Conservation (phyloP, 768 basidiomycete species). For the Mycena haematopus region DNA sequence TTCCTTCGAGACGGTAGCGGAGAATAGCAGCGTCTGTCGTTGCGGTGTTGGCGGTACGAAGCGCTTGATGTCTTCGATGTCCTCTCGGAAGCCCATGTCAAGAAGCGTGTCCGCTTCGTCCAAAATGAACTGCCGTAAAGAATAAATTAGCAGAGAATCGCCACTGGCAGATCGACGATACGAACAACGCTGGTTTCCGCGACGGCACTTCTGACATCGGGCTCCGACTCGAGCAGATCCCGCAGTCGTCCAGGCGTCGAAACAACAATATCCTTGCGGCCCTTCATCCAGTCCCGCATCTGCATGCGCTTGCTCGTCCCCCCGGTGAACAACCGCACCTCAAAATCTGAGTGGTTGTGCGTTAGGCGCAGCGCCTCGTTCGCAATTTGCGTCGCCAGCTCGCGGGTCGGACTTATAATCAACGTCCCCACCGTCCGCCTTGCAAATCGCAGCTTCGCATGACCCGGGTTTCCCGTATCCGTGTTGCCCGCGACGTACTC, state of each 20-base stretch:
- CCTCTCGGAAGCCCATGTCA: conserved; percentile 91
- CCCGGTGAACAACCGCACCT: conserved; percentile 79
- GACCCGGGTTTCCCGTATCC: conserved; percentile 46
- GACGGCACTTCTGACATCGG: conserved; percentile 59
- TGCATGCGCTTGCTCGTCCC: conserved; percentile 73
- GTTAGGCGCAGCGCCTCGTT: conserved; percentile 77
- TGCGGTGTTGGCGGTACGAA: conserved; percentile 65
- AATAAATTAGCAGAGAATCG: conserved; percentile 16
- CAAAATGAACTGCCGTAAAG: conserved; percentile 68
- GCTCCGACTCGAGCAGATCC: conserved; percentile 70
- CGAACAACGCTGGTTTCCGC: conserved; percentile 64
- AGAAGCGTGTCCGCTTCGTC: conserved; percentile 93
- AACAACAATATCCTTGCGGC: conserved; percentile 82
- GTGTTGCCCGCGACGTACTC: conserved; percentile 17
- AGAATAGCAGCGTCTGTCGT: conserved; percentile 93
- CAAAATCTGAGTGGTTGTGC: conserved; percentile 63
- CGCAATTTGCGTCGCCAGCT: conserved; percentile 90
- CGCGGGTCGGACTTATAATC: conserved; percentile 89
- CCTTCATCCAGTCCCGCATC: conserved; percentile 67
- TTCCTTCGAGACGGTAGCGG: conserved; percentile 78
- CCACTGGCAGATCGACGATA: conserved; percentile 13
- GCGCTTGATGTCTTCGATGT: conserved; percentile 74
- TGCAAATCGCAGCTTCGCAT: conserved; percentile 47
- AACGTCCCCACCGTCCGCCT: conserved; percentile 68
- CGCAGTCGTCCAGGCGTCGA: conserved; percentile 88